These are phyloP conservation scores for Xylaria sp. DNA, from an alignment of 2,329 filamentous ascomycete genomes.

Conservation along the genomic window DNA sequence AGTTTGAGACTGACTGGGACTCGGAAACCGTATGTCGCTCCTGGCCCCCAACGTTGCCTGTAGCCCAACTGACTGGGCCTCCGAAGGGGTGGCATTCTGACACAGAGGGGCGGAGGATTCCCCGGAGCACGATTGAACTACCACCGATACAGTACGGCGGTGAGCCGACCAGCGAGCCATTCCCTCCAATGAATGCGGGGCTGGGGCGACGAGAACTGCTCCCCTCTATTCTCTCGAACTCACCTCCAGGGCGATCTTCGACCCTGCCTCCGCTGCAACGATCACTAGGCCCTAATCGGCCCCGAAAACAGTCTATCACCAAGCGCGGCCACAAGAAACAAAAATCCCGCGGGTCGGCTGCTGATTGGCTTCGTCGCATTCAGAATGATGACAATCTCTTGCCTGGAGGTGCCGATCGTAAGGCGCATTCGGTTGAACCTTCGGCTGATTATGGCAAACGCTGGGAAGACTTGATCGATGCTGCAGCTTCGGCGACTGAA, in stretches of 20 bases:
- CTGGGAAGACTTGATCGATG: constrained; percentile 96
- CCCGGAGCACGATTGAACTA: constrained; percentile 72
- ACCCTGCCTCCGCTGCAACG: constrained; percentile 85
- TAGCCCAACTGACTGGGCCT: constrained; percentile 30
- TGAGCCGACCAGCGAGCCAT: constrained; percentile 76
- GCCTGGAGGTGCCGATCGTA: constrained; percentile 71
- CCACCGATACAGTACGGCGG: constrained; percentile 68
- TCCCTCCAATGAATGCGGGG: constrained; percentile 64
- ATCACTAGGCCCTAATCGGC: constrained; percentile 70
- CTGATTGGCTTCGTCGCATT: constrained; percentile 66
- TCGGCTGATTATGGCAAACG: constrained; percentile 82
- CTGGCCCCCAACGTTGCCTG: constrained; percentile 18
- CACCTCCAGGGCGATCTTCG: constrained; percentile 84
- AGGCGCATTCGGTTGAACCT: constrained; percentile 86
- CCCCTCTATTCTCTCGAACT: constrained; percentile 80
- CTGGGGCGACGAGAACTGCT: constrained; percentile 73
- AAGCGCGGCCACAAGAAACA: constrained; percentile 84
- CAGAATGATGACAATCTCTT: constrained; percentile 70
- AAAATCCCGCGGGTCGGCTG: constrained; percentile 72
- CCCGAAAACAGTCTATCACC: constrained; percentile 84
- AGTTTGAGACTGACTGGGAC: constrained; percentile 77
- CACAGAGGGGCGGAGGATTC: constrained; percentile 66
- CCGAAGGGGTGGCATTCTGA: constrained; percentile 74
- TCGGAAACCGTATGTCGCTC: constrained; percentile 69
- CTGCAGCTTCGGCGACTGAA: constrained; percentile 88